These are phyloP conservation scores for Fragaria ananassa DNA, from an alignment of 306 rosid species.

Conservation along the genomic window DNA sequence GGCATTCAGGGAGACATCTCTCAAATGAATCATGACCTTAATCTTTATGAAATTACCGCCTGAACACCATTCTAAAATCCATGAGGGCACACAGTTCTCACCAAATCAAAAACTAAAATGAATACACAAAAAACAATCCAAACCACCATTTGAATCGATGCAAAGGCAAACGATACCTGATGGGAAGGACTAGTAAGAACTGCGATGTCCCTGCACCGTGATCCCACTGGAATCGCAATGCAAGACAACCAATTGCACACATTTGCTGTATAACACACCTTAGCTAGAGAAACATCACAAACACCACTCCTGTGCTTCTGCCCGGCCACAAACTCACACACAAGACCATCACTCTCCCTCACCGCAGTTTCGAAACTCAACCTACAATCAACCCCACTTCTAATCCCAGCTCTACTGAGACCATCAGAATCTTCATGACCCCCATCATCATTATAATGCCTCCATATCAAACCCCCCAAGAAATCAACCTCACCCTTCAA, in stretches of 20 bases:
- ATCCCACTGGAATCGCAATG: constrained; percentile 63
- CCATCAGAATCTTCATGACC: constrained; percentile 28
- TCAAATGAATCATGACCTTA: constrained; percentile 1
- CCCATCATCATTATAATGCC: constrained; percentile 36
- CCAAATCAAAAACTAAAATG: constrained; percentile 2
- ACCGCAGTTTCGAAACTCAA: constrained; percentile 63
- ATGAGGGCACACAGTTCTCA: neutral
- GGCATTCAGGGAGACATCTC: constrained; percentile 1
- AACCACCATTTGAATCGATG: constrained; percentile 4
- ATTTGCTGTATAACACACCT: constrained; percentile 47
- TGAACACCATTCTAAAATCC: neutral
- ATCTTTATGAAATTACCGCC: neutral
- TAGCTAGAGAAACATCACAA: constrained; percentile 44
- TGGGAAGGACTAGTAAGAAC: constrained; percentile 41
- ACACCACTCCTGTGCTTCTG: constrained; percentile 34
- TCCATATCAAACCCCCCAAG: constrained; percentile 53
- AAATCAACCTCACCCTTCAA: constrained; percentile 69
- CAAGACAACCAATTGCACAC: constrained; percentile 65
- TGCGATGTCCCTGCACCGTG: constrained; percentile 74
- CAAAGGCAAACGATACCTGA: constrained; percentile 39
- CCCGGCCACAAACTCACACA: constrained; percentile 61
- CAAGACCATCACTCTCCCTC: constrained; percentile 49
- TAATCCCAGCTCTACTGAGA: constrained; percentile 50
- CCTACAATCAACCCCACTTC: constrained; percentile 62
- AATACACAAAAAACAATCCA: neutral